Percentiles rank a stretch among this genome's conserved stretches.
Evolutionary conservation across 2,329 filamentous ascomycete species (phyloP).

Genomic region (Emydomyces testavorans): DNA sequence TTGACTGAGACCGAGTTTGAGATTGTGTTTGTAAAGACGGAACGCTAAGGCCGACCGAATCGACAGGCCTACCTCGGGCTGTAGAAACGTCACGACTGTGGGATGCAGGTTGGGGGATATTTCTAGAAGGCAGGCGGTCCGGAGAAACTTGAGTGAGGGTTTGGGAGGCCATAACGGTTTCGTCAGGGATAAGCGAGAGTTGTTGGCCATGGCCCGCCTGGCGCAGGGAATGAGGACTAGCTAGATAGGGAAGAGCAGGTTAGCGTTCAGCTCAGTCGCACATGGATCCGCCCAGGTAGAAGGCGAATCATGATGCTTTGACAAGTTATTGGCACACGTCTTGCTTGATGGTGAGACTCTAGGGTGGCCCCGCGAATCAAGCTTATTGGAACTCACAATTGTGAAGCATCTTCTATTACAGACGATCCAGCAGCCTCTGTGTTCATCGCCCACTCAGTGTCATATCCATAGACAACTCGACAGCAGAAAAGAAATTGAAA

Average conservation of each 20-base stretch:
- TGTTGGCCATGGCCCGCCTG: conserved; percentile 30
- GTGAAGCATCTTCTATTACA: conserved; percentile 12
- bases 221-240: conserved; percentile 31
- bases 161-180: conserved; percentile 29
- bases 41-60: conserved; percentile 26
- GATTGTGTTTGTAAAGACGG: conserved; percentile 28
- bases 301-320: background rate
- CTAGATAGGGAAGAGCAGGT: conserved; percentile 13
- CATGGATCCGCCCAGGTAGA: conserved; percentile 4
- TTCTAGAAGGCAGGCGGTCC: conserved; percentile 30
- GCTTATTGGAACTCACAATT: conserved; percentile 11
- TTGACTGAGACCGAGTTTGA: conserved; percentile 30
- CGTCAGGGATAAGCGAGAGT: conserved; percentile 34
- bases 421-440: conserved; percentile 5
- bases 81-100: conserved; percentile 37
- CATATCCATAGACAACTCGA: background rate
- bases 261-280: background rate
- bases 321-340: too few species aligned
- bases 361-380: conserved; percentile 3
- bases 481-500: background rate
- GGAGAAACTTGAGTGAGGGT: conserved; percentile 29
- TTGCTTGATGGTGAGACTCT: conserved; percentile 7
- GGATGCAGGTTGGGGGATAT: conserved; percentile 28
- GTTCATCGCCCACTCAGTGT: conserved; percentile 2
- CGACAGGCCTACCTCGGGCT: conserved; percentile 33